Base-by-base conservation (phyloP, 306 rosid species). In the Castanopsis chinensis region DNA sequence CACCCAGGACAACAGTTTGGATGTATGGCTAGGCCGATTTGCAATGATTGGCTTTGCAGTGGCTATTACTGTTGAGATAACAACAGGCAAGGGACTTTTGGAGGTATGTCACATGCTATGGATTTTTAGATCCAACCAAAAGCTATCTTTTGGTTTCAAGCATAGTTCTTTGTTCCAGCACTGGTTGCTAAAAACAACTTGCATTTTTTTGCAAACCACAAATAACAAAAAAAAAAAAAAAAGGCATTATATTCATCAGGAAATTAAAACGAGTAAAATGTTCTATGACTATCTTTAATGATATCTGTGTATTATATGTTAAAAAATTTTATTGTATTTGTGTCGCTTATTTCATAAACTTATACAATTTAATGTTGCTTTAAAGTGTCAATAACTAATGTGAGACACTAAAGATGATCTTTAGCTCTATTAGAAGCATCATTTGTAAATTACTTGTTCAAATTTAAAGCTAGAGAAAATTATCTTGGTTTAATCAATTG, bases 11-110 rank as follows among this genome's bases (percentile, higher is more conserved):
- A 86, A 65, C 60, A 71, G 89, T 81, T 72, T 93, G 89, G 98
- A 95, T 79, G 90, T 92, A 43, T 93, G 97, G 98, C 87, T 93
- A 4, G 96, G 98, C 68, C 88, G 99, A 79, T n/a, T 81, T 10
- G 98, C 96, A 69, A 95, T 95, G 99, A 80, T 95, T 76, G 96
- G 99, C 57, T 95, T 95, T 86, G 90, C 98, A 19, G 83, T 64
- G 9, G 99, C 97, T 74, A 79, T 92, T 32, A 76, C 81, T 70
- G 92, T 92, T 67, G 99, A 94, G 92, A 70, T 94, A 78, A 77
- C 91, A 23, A 91, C 97, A 1, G 98, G 99, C 35, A 94, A 87
- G 86, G 99, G 99, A 71, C 91, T 94, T 76, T 82, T 94, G 55
- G 97, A 94, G 99, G 99, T 94, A 90, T 65, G 74, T 15, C 51